Conservation (phyloP, 176 grass and related monocot species). For the Eleusine coracana region DNA sequence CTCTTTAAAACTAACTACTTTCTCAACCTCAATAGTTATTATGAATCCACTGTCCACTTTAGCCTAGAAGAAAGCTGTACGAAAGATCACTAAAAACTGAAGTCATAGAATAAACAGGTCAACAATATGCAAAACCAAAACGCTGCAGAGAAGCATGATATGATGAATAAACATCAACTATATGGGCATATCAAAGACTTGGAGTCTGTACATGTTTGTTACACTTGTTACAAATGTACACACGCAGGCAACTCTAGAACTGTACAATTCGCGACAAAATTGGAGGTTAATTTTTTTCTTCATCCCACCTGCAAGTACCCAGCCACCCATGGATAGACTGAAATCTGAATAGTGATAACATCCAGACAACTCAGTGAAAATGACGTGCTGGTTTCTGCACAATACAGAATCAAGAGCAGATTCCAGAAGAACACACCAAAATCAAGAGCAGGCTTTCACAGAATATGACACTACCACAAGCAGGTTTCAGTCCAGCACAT, state of each 20-base stretch:
- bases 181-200: not conserved
- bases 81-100: too few relatives aligned
- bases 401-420: not conserved
- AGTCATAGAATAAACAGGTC: not conserved
- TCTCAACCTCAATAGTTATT: too few relatives aligned
- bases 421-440: too few relatives aligned
- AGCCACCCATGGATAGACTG: not conserved
- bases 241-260: slow-evolving; percentile 4
- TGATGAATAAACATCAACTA: not conserved
- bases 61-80: too few relatives aligned
- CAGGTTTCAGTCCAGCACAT: too few relatives aligned
- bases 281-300: not conserved
- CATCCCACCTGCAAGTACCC: not conserved
- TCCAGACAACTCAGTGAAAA: too few relatives aligned
- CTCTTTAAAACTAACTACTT: too few relatives aligned
- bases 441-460: too few relatives aligned
- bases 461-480: too few relatives aligned
- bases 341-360: not conserved
- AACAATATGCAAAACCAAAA: not conserved
- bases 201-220: slow-evolving; percentile 28
- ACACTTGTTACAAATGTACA: not conserved
- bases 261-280: slow-evolving; percentile 38
- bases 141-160: not conserved
- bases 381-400: too few relatives aligned
- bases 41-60: too few relatives aligned